Percentiles rank a stretch among this genome's conserved stretches.
These are phyloP conservation scores for Pseudogymnoascus destructans DNA, from an alignment of 2,329 filamentous ascomycete species.

Conservation along the genomic window DNA sequence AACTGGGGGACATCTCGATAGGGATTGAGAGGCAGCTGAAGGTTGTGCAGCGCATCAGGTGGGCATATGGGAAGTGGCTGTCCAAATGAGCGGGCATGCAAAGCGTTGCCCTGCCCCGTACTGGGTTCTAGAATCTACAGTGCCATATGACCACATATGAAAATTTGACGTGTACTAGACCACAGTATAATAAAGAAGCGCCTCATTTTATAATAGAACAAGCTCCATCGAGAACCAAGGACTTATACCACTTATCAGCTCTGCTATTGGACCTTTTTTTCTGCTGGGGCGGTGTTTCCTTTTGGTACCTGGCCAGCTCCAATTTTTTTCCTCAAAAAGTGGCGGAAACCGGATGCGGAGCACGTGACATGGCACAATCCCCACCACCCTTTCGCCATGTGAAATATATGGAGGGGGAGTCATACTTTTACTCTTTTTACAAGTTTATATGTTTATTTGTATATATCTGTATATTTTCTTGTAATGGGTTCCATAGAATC, in stretches of 20 bases:
- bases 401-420: background rate
- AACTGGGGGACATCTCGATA: constrained; percentile 66
- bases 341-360: background rate
- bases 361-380: background rate
- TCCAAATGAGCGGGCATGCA: background rate
- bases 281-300: background rate
- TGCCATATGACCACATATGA: background rate
- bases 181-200: background rate
- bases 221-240: background rate
- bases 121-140: background rate
- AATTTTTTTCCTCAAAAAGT: background rate
- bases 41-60: constrained; percentile 72
- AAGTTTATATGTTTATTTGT: background rate
- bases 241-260: background rate
- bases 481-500: constrained; percentile 17
- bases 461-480: constrained; percentile 6
- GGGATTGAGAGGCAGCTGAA: constrained; percentile 66
- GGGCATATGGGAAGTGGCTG: constrained; percentile 77
- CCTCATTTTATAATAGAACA: background rate
- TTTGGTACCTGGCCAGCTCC: background rate
- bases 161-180: background rate
- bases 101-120: background rate
- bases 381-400: background rate
- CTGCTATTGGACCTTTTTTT: background rate
- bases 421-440: background rate